A percentile compares a stretch with the other conserved stretches of the same genome.
These are phyloP conservation scores for Onygenales sp. DNA, from an alignment of 2,329 filamentous ascomycete genomes.

Conservation along the genomic window DNA sequence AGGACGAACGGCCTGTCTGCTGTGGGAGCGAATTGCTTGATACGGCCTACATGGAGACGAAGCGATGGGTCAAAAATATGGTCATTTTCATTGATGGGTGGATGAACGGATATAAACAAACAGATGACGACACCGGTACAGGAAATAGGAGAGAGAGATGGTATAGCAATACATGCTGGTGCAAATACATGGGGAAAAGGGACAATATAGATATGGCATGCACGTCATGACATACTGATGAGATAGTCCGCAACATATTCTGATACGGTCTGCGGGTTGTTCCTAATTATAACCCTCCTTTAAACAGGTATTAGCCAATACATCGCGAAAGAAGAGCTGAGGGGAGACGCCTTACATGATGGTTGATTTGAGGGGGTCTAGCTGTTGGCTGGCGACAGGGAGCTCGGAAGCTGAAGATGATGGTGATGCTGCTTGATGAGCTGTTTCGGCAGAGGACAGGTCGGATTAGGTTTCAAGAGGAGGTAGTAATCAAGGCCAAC, in stretches of 20 bases:
- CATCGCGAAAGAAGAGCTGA: background rate
- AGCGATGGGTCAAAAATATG: background rate
- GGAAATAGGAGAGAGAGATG: background rate
- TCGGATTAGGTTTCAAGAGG: background rate
- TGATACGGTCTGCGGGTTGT: constrained; percentile 59
- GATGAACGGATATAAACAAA: background rate
- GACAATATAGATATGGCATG: constrained; percentile 29
- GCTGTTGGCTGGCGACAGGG: background rate
- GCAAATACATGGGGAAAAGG: background rate
- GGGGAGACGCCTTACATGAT: constrained; percentile 2
- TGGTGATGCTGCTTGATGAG: background rate
- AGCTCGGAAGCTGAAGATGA: background rate
- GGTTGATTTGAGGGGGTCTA: background rate
- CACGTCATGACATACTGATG: constrained; percentile 44
- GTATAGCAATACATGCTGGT: background rate
- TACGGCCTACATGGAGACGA: constrained; percentile 49
- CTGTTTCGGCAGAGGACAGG: background rate
- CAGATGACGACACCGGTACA: background rate
- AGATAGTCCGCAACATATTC: constrained; percentile 75
- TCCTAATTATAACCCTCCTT: constrained; percentile 78
- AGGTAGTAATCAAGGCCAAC: background rate
- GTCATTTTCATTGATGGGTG: background rate
- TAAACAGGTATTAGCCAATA: constrained; percentile 6
- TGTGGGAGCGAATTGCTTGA: constrained; percentile 66
- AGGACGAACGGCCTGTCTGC: constrained; percentile 68